Conservation (phyloP, 148 eudicot genomes). For the Heliamphora exappendiculata region DNA sequence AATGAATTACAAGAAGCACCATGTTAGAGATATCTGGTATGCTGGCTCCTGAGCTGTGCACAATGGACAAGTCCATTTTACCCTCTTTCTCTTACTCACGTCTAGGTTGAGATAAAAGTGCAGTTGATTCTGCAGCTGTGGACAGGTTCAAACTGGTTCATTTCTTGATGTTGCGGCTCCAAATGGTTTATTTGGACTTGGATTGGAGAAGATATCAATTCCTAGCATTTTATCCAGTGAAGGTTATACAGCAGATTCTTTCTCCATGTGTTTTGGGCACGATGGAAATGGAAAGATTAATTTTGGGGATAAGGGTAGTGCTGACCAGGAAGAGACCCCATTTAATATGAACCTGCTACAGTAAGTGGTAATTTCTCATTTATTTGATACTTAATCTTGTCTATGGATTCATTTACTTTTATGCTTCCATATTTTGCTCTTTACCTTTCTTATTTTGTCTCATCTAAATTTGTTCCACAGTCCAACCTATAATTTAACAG, state of each 20-base stretch:
- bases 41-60: not conserved
- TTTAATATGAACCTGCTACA: constrained; percentile 60
- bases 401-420: not conserved
- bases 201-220: constrained; percentile 85
- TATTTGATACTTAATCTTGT: constrained; percentile 19
- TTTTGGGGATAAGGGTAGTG: constrained; percentile 85
- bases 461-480: constrained; percentile 32
- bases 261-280: constrained; percentile 90
- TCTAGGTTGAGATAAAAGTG: constrained; percentile 5
- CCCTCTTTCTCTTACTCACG: not conserved
- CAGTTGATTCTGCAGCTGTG: constrained; percentile 59
- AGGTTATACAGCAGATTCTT: constrained; percentile 73
- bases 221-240: constrained; percentile 73
- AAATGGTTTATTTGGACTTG: constrained; percentile 93
- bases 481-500: constrained; percentile 58
- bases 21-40: not conserved
- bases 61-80: not conserved
- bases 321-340: constrained; percentile 68
- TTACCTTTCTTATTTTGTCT: not conserved
- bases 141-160: constrained; percentile 92
- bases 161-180: constrained; percentile 92
- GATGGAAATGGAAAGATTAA: constrained; percentile 88
- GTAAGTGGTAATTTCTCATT: constrained; percentile 60
- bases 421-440: not conserved
- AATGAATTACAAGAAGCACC: not conserved